phyloP scores from a whole-genome alignment of 345 rosid genomes.

The Nephelium lappaceum region DNA sequence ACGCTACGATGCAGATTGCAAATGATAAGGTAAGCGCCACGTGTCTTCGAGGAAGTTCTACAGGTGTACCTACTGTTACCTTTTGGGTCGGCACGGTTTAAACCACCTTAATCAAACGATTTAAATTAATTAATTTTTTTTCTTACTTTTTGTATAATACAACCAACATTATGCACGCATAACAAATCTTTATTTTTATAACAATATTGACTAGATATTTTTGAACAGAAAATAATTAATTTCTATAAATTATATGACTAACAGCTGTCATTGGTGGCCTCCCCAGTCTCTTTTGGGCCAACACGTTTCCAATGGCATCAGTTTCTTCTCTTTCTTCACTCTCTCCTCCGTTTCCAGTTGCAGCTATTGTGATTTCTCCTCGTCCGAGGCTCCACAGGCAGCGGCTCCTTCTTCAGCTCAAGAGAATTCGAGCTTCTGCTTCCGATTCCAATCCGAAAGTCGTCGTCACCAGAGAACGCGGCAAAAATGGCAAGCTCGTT shows the following conservation, averaged over 20 bases:
- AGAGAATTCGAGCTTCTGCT: conserved; percentile 28
- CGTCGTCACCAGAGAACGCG: conserved; percentile 91
- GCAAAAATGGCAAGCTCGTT: conserved; percentile 85
- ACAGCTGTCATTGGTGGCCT: conserved; percentile 27
- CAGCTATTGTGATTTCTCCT: conserved; percentile 17
- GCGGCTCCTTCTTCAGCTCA: conserved; percentile 15
- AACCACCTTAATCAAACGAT: background rate
- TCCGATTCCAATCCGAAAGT: conserved; percentile 55
- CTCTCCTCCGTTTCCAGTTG: conserved; percentile 26
- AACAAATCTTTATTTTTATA: background rate
- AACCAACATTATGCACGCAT: background rate
- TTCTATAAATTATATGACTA: conserved; percentile 8
- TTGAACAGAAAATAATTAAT: background rate
- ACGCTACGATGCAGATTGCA: background rate
- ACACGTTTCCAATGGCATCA: conserved; percentile 41
- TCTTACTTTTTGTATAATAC: background rate
- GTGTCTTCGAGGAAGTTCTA: conserved; percentile 16
- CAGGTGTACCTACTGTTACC: conserved; percentile 9
- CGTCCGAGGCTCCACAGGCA: conserved; percentile 28
- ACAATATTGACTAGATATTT: background rate
- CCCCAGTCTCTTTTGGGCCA: conserved; percentile 16
- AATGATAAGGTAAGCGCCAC: background rate
- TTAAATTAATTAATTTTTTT: background rate
- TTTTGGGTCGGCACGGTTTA: background rate
- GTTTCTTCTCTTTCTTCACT: conserved; percentile 34